A percentile compares a stretch with the other conserved stretches of the same genome.
Conservation (phyloP, 179 eudicot species). For the Heliamphora pulchella region DNA sequence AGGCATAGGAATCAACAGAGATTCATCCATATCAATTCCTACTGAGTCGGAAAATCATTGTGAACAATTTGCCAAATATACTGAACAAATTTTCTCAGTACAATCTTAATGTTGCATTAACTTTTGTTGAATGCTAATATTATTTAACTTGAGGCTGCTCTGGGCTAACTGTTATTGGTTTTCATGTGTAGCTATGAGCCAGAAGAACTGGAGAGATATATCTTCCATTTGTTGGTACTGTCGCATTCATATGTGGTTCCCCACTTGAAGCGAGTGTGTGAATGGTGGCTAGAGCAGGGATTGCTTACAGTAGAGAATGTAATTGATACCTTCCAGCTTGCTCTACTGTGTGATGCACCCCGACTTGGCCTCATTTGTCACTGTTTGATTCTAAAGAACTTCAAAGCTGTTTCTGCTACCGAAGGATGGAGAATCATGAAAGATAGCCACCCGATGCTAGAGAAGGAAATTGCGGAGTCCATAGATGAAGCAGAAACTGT, state of each 20-base stretch:
- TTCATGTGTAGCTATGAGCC: constrained; percentile 45
- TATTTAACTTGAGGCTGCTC: constrained; percentile 11
- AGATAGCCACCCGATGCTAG: constrained; percentile 65
- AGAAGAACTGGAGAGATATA: constrained; percentile 53
- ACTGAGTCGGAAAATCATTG: not conserved
- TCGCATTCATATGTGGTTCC: constrained; percentile 77
- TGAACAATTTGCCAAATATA: not conserved
- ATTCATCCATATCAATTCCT: not conserved
- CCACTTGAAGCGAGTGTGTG: constrained; percentile 61
- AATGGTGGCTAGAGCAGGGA: constrained; percentile 45
- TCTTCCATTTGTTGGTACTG: constrained; percentile 55
- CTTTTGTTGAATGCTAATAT: constrained; percentile 11
- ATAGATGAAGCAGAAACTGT: constrained; percentile 47
- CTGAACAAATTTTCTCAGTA: not conserved
- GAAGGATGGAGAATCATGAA: constrained; percentile 83
- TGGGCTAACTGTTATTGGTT: constrained; percentile 8
- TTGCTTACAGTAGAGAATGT: constrained; percentile 54
- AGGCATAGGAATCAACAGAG: not conserved
- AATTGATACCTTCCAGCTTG: constrained; percentile 71
- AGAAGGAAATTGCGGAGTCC: constrained; percentile 41
- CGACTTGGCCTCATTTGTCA: constrained; percentile 73
- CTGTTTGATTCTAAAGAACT: constrained; percentile 48
- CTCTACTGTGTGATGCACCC: constrained; percentile 80
- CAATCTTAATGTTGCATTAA: not conserved
- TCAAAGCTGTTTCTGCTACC: constrained; percentile 48